Evolutionary conservation across 345 rosid genomes (phyloP).

Genomic region (Eutrema japonicum): DNA sequence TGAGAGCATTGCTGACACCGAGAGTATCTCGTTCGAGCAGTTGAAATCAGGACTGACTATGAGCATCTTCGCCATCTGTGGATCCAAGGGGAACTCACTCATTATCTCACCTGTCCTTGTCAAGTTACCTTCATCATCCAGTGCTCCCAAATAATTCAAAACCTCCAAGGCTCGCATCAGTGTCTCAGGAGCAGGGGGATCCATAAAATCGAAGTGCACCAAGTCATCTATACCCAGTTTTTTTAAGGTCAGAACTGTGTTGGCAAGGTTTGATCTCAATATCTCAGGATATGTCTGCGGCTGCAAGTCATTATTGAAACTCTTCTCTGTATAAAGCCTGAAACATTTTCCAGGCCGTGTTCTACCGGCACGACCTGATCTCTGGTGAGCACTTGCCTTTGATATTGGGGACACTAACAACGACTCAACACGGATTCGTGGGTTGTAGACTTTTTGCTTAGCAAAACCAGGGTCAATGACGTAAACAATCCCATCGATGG

Average conservation of each 20-base stretch:
- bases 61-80: slow-evolving; percentile 99
- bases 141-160: slow-evolving; percentile 91
- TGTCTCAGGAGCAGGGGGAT: slow-evolving; percentile 99
- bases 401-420: slow-evolving; percentile 95
- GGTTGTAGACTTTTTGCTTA: slow-evolving; percentile 95
- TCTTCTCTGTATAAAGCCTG: slow-evolving; percentile 88
- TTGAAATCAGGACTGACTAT: slow-evolving; percentile 94
- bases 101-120: slow-evolving; percentile 92
- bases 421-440: slow-evolving; percentile 93
- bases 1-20: slow-evolving; percentile 95
- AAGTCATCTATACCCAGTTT: slow-evolving; percentile 94
- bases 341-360: slow-evolving; percentile 97
- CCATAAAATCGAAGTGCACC: slow-evolving; percentile 99
- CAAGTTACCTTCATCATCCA: slow-evolving; percentile 97
- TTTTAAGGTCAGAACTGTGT: slow-evolving; percentile 88
- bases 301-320: slow-evolving; percentile 88
- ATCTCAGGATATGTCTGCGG: slow-evolving; percentile 97
- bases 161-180: slow-evolving; percentile 98
- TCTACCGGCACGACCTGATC: slow-evolving; percentile 99
- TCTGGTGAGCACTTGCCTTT: slow-evolving; percentile 99
- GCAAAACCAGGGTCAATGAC: slow-evolving; percentile 98
- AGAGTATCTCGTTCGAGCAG: slow-evolving; percentile 96
- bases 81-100: slow-evolving; percentile 99
- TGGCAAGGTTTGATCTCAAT: slow-evolving; percentile 94
- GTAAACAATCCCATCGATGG: slow-evolving; percentile 95